Percentiles rank a stretch among this genome's conserved stretches.
Evolutionary conservation across 352 stramenopile species (phyloP).

Genomic region (Pythium phragmitis): DNA sequence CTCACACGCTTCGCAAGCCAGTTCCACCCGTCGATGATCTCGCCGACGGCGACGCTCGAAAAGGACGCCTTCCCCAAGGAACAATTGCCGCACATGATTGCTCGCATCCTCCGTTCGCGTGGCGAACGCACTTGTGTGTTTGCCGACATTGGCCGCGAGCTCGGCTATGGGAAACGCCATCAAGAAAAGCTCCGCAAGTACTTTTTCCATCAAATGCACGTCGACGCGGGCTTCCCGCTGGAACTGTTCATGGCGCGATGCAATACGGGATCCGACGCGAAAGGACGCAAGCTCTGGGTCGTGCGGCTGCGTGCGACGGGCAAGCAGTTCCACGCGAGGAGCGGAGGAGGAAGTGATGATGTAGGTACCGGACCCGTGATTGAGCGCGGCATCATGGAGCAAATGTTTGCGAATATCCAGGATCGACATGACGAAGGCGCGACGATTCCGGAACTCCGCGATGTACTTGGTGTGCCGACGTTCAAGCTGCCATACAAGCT

Average conservation of each 20-base stretch:
- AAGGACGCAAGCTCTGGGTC: conserved; percentile 80
- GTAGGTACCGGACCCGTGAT: conserved; percentile 39
- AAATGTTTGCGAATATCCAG: conserved; percentile 68
- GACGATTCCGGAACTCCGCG: conserved; percentile 78
- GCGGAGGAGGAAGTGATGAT: conserved; percentile 1
- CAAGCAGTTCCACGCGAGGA: not conserved
- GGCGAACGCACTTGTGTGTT: conserved; percentile 76
- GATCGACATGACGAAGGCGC: conserved; percentile 44
- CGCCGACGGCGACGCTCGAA: conserved; percentile 46
- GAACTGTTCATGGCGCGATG: conserved; percentile 83
- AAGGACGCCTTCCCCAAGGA: conserved; percentile 64
- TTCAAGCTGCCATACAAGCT: conserved; percentile 85
- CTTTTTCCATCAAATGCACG: conserved; percentile 75
- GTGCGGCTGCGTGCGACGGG: conserved; percentile 43
- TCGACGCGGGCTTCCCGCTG: conserved; percentile 55
- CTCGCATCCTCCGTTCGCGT: conserved; percentile 57
- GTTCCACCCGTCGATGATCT: conserved; percentile 76
- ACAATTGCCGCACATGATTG: conserved; percentile 55
- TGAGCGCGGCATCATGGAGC: conserved; percentile 79
- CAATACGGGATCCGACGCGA: conserved; percentile 56
- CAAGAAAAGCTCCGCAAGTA: conserved; percentile 83
- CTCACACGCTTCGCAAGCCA: conserved; percentile 56
- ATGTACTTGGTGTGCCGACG: conserved; percentile 75
- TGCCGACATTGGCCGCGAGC: conserved; percentile 80
- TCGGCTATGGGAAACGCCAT: conserved; percentile 72